Base-by-base conservation (phyloP, 352 stramenopile species). In the Saprolegnia parasitica region DNA sequence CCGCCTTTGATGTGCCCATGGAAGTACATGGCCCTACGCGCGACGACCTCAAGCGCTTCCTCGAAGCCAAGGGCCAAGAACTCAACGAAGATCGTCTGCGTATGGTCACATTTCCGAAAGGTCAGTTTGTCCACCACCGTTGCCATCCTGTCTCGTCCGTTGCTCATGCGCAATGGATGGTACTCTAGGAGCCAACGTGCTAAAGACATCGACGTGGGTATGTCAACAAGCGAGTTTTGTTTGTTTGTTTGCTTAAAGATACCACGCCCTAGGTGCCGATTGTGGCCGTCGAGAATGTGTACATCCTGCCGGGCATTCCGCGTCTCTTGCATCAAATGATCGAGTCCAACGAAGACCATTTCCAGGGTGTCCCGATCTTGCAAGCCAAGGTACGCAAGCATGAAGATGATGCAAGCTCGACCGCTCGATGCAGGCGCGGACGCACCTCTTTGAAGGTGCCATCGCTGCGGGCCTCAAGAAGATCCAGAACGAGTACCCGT, bases 241-340 rank as follows among this genome's bases (percentile, higher is more conserved):
- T 35, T 35, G 18, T 55, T 2, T 23, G 24, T 55, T 55, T 55
- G 5, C 47, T 2, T 2, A 5, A 29, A 5, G 24, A 55, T 6
- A 6, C n/a, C 5, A 29, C 5, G 5, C 81, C 76, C 55, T 93
- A 86, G 87, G 85, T 89, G 15, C 87, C 87, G 0, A 83, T 95
- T 26, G 85, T 84, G 10, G 75, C 87, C 10, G 74, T 93, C 23
- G 67, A 91, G 57, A 95, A 95, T 65, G 84, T 95, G 24, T 93
- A 93, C 72, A 81, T 95, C 45, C 74, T 95, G 6, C 87, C 87
- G 1, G 87, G 87, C 5, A 93, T 95, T 47, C 87, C 87, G 49
- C 84, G 78, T 9, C 85, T 93, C 75, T 81, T 95, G 62, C 78
- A 83, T 46, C 81, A 88, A 37, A 95, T 95, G 85, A 81, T 95